A percentile compares a stretch with the other conserved stretches of the same genome.
Conservation (phyloP, 176 grass and related monocot species). For the Zizania latifolia region DNA sequence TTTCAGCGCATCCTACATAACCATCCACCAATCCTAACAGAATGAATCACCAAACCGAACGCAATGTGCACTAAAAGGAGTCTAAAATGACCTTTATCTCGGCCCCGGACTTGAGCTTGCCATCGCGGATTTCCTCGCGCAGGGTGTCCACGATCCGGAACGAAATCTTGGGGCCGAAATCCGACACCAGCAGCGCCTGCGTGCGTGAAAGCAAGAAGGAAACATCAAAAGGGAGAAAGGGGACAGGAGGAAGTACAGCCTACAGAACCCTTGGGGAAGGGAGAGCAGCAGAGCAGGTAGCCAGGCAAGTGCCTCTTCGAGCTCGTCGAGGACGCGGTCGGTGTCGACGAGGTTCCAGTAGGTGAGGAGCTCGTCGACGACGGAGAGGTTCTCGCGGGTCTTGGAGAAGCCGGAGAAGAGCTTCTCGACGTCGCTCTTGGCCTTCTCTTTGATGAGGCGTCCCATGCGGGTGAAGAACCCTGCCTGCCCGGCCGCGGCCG, state of each 20-base stretch:
- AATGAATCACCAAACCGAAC: neutral
- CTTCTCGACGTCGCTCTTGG: slow-evolving; percentile 97
- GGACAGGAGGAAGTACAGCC: too few species aligned
- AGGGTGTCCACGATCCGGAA: slow-evolving; percentile 86
- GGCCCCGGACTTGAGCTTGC: slow-evolving; percentile 86
- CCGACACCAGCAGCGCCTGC: slow-evolving; percentile 89
- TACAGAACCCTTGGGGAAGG: neutral
- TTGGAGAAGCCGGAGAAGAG: slow-evolving; percentile 98
- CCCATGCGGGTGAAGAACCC: slow-evolving; percentile 95
- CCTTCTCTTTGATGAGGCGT: slow-evolving; percentile 97
- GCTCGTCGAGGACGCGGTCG: slow-evolving; percentile 86
- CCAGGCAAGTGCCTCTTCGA: slow-evolving; percentile 61
- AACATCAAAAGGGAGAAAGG: neutral
- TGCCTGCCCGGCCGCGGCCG: slow-evolving; percentile 69
- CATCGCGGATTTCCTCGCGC: slow-evolving; percentile 76
- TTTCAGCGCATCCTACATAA: slow-evolving; percentile 62
- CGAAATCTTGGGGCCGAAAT: slow-evolving; percentile 96
- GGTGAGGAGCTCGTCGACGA: slow-evolving; percentile 95
- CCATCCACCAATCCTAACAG: neutral
- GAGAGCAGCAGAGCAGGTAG: neutral
- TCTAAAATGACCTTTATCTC: slow-evolving; percentile 74
- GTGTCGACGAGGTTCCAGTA: slow-evolving; percentile 99
- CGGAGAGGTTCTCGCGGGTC: slow-evolving; percentile 89
- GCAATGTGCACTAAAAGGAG: neutral
- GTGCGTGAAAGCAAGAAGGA: neutral